Evolutionary conservation across 179 eudicot species (phyloP), one percentile per base, ranked within the genome.

Genomic region (Carnegiea gigantea): DNA sequence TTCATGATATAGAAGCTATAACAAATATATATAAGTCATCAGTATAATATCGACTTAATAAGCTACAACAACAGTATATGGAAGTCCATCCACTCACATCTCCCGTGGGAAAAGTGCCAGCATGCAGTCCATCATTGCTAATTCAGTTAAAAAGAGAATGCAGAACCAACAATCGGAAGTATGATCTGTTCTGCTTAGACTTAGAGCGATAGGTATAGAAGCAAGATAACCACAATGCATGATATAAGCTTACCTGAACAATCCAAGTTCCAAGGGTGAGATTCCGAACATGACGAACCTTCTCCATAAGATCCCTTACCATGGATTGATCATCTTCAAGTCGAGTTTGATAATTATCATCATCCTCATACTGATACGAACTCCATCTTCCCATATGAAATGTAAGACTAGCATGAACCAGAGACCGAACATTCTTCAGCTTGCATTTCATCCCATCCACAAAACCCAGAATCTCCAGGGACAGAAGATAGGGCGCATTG

Each of bases 181-280:
- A 60, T 60, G 21, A 8, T 14, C 53, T 20, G 9, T 72, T 72
- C 23, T 8, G 75, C 49, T 38, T 36, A 18, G 48, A 20, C 48
- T 70, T 30, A 2, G 15, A 30, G 17, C n/a, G 28, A 70, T 33
- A 70, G 43, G 18, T 67, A 28, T 2, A 12, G 46, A 70, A 17
- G 75, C 48, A 70, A 33, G 46, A 36, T 70, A 14, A 70, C 73
- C 24, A 70, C 44, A 43, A 72, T 20, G 14, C 24, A 40, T 2
- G 24, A 40, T 15, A 72, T 17, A 40, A 17, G 46, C 75, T 78
- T 28, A 78, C 81, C 81, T 78, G 64, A 68, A 78, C 64, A 9
- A 78, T 48, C 81, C 81, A 46, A 78, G 26, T 46, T 26, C 64
- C 65, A 6, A 78, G 21, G 12, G 81, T 78, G 26, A 78, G 64